These are phyloP conservation scores for Penicillium italicum DNA, from an alignment of 2,329 filamentous ascomycete species.

Conservation along the genomic window DNA sequence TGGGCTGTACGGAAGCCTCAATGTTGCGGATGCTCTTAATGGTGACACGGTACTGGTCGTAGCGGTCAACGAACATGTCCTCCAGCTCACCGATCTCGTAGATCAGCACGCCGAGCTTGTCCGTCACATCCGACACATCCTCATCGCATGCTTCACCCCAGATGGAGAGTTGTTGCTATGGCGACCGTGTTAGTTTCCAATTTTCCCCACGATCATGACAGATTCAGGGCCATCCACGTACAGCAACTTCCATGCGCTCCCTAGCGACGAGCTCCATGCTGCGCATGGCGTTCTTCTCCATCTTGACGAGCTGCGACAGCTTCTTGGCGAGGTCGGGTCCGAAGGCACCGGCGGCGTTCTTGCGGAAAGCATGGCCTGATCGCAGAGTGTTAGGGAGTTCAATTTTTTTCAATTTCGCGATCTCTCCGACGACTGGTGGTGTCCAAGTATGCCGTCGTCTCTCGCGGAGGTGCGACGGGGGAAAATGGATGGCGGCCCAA, in stretches of 20 bases:
- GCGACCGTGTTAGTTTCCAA: conserved; percentile 17
- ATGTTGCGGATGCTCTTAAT: conserved; percentile 99
- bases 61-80: conserved; percentile 96
- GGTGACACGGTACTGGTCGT: conserved; percentile 98
- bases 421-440: neutral
- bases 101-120: conserved; percentile 95
- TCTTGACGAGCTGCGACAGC: conserved; percentile 96
- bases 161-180: conserved; percentile 93
- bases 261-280: conserved; percentile 92
- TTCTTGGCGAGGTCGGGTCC: conserved; percentile 92
- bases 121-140: conserved; percentile 96
- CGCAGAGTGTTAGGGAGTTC: conserved; percentile 15
- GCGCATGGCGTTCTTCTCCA: conserved; percentile 99
- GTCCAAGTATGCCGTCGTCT: neutral
- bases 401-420: neutral
- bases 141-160: conserved; percentile 97
- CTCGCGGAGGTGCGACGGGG: neutral
- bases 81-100: conserved; percentile 99
- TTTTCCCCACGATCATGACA: neutral
- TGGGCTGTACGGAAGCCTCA: conserved; percentile 95
- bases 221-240: conserved; percentile 51
- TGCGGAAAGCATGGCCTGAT: conserved; percentile 60
- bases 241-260: conserved; percentile 97
- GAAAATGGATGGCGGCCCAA: conserved; percentile 8
- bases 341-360: conserved; percentile 51